A percentile compares a stretch with the other conserved stretches of the same genome.
Evolutionary conservation across 345 rosid genomes (phyloP).

Genomic region (Acer campestre): DNA sequence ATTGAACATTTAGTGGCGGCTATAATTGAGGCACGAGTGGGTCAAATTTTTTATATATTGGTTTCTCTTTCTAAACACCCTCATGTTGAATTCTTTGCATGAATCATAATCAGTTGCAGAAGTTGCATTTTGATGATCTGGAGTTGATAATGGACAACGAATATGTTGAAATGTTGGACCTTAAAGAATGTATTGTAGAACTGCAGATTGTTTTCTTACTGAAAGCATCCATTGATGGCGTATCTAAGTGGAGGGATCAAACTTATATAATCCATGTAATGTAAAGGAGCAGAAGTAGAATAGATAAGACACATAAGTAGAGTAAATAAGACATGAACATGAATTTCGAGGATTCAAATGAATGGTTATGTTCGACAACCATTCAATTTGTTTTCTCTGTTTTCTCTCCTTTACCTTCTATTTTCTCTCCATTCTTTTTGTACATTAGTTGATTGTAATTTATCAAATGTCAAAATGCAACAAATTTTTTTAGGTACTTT

Average conservation of each 20-base stretch:
- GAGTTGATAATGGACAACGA: constrained; percentile 80
- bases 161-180: constrained; percentile 52
- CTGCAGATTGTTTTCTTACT: constrained; percentile 52
- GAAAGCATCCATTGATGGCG: constrained; percentile 45
- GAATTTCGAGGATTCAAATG: neutral
- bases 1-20: constrained; percentile 61
- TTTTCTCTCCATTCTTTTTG: no score
- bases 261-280: constrained; percentile 27
- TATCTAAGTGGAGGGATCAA: constrained; percentile 64
- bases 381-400: neutral
- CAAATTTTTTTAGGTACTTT: no score
- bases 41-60: constrained; percentile 11
- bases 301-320: neutral
- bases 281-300: constrained; percentile 17
- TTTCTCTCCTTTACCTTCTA: neutral
- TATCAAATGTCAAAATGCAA: no score
- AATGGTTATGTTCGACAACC: neutral
- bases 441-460: no score
- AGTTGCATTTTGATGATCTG: constrained; percentile 64
- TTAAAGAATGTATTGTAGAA: constrained; percentile 45
- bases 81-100: constrained; percentile 14
- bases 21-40: constrained; percentile 72
- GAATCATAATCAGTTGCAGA: constrained; percentile 57
- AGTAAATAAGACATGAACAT: neutral
- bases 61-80: constrained; percentile 8